Evolutionary conservation across 75 land plant genomes (phyloP), one percentile per base, ranked within the genome.

Genomic region (Picea sitchensis): DNA sequence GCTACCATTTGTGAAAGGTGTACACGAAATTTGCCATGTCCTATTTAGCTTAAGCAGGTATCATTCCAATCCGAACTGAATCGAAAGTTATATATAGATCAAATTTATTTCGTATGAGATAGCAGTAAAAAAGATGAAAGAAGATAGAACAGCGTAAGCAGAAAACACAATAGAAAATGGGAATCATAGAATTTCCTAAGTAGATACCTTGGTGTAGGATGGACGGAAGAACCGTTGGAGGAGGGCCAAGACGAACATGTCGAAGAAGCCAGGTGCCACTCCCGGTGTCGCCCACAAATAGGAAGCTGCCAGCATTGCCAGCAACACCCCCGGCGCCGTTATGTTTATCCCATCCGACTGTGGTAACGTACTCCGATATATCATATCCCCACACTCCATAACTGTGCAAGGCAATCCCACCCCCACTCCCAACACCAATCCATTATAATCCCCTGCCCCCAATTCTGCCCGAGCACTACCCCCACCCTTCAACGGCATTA

Each of bases 261-360:
- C 99, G 83, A 87, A 98, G 82, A 98, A 98, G 4, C 98, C 99
- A 63, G 99, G 99, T 13, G 99, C 99, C 41, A 97, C 99, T 58
- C 99, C 99, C 59, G 98, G 99, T 6, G 96, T 95, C 44, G 99
- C 93, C 99, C 99, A 98, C 57, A 95, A 86, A 75, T 98, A 98
- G n/a, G 99, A 88, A 13, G 87, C 77, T 23, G 87, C 84, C 47
- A 87, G 80, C 15, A 92, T 59, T 20, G 96, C 90, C 41, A 98
- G 83, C 38, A 86, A 74, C 32, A 85, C 93, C 11, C 94, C 99
- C 1, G 98, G 99, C 5, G 84, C 78, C 7, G 99, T 95, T 13
- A 93, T 54, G 58, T 84, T 92, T 8, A 95, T 75, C 23, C 91
- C 94, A 44, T 78, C 85, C 4, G 85, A 81, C 47, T 88, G 81